A percentile compares a stretch with the other conserved stretches of the same genome.
Evolutionary conservation across 2,329 filamentous ascomycete genomes (phyloP).

Genomic region (Fusarium temperatum): DNA sequence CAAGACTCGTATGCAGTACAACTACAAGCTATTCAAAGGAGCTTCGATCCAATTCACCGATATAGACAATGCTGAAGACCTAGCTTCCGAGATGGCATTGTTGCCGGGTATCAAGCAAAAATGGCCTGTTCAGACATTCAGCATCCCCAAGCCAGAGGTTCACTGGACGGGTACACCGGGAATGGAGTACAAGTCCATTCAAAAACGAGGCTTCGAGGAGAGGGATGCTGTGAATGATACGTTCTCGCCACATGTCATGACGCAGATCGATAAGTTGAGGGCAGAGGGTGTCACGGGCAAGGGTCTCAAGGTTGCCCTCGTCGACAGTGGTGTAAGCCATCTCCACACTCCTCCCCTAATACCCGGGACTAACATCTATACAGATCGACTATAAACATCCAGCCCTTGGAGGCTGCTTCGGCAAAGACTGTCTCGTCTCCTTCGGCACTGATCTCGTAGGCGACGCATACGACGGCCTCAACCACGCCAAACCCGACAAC

Average conservation of each 20-base stretch:
- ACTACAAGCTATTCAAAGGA: conserved; percentile 63
- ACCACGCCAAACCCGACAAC: conserved; percentile 54
- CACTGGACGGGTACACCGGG: conserved; percentile 51
- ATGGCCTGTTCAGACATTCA: conserved; percentile 58
- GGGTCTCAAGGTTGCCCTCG: conserved; percentile 62
- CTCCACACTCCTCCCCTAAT: too few species aligned
- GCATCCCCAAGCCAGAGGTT: conserved; percentile 54
- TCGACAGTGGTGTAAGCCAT: conserved; percentile 62
- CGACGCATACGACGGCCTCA: conserved; percentile 57
- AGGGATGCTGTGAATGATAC: conserved; percentile 45
- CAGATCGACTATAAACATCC: conserved; percentile 70
- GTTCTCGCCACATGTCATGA: conserved; percentile 64
- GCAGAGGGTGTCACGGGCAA: conserved; percentile 59
- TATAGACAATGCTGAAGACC: conserved; percentile 53
- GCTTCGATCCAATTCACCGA: conserved; percentile 63
- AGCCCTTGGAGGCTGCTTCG: conserved; percentile 71
- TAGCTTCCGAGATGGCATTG: conserved; percentile 52
- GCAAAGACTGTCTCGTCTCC: conserved; percentile 64
- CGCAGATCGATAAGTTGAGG: conserved; percentile 63
- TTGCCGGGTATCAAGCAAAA: conserved; percentile 58
- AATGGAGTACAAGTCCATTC: conserved; percentile 29
- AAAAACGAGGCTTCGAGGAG: conserved; percentile 24
- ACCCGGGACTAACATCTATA: neutral
- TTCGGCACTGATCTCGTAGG: conserved; percentile 68
- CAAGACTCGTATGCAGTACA: conserved; percentile 56